Base-by-base conservation (phyloP, 495 filamentous ascomycete species). In the Talaromyces nanjingensis region DNA sequence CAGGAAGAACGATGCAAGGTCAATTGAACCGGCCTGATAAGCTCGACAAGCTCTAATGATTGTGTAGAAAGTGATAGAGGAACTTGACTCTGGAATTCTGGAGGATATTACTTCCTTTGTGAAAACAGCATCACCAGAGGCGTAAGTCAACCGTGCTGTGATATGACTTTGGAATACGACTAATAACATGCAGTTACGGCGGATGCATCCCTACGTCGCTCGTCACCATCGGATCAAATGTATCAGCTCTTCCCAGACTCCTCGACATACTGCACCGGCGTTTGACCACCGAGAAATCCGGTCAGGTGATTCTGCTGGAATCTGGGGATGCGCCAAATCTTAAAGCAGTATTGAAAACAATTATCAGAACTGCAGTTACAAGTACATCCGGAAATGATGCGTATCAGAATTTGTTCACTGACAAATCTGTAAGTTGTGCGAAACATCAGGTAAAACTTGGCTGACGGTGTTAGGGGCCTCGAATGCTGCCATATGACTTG, bases 401-500 rank as follows among this genome's bases (percentile, higher is more conserved):
- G 3, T 79, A 79, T 53, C 75, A 79, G 62, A 71, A 68, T 49
- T 81, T 73, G 59, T 69, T 75, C 59, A 77, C 79, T 39, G 82
- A 82, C 33, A 78, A 83, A 71, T 77, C 84, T 66, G 85, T 86
- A 74, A 67, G 80, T 72, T 22, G 37, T 22, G 24, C 16, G 34
- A n/a, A 12, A 31, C 31, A 39, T 39, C 34, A 20, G 45, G 12
- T 16, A 33, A 12, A 62, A 24, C 14, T 25, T 31, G 5, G 27
- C 20, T 58, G 59, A 34, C 60, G 14, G 47, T 24, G 39, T 55
- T 12, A 89, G 84, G 86, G 85, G 1, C 82, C 84, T 33, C 88
- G 87, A 76, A 83, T 91, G 56, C 81, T 98, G n/a, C 89, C 89
- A 65, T 98, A 98, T 69, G 96, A 98, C 70, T 80, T 98, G 12